These are phyloP conservation scores for Penicillium alfredii DNA, from an alignment of 495 filamentous ascomycete species.

Conservation along the genomic window DNA sequence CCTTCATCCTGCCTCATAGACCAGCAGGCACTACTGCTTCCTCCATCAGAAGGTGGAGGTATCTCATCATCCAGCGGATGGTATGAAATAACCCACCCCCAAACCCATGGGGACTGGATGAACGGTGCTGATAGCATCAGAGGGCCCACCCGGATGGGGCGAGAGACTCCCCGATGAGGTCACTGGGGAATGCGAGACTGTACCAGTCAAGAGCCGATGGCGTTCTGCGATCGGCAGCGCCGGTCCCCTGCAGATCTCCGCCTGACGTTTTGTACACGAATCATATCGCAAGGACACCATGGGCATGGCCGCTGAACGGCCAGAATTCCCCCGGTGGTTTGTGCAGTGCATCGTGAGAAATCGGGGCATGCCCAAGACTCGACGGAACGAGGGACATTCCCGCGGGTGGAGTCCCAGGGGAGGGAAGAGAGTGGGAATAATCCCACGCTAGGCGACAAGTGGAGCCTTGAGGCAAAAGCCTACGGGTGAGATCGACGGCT, in stretches of 20 bases:
- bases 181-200: slow-evolving; percentile 25
- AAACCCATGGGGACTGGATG: slow-evolving; percentile 16
- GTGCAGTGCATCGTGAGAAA: no score
- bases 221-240: slow-evolving; percentile 16
- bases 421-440: no score
- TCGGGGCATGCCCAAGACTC: no score
- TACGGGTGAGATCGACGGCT: no score
- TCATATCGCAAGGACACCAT: no score
- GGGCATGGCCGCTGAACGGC: no score
- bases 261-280: slow-evolving; percentile 19
- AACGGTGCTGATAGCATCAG: slow-evolving; percentile 8
- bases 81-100: slow-evolving; percentile 25
- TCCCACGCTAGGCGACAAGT: no score
- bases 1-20: no score
- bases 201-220: slow-evolving; percentile 5
- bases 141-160: slow-evolving; percentile 17
- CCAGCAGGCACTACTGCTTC: slow-evolving; percentile 1
- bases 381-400: no score
- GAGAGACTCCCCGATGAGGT: slow-evolving; percentile 29
- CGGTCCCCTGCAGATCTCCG: slow-evolving; percentile 24
- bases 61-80: slow-evolving; percentile 12
- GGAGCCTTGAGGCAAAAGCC: no score
- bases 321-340: no score
- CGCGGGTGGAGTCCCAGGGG: no score
- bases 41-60: slow-evolving; percentile 2